Base-by-base conservation (phyloP, 2,329 filamentous ascomycete species). In the Xylaria arbuscula region DNA sequence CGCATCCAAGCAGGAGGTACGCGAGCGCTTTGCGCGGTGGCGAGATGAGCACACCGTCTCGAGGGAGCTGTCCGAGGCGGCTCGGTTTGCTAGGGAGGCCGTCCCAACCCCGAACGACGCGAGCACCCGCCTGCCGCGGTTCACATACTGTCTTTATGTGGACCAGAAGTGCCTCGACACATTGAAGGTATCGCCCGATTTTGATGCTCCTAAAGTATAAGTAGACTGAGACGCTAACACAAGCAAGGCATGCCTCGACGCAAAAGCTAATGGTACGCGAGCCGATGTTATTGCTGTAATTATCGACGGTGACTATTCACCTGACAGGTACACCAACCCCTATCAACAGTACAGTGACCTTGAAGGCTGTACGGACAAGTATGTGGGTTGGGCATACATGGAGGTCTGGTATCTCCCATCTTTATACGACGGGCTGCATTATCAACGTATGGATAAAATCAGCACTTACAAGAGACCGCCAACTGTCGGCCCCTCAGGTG, bases 131-230 rank as follows among this genome's bases (percentile, higher is more conserved):
- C 61, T 56, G 15, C 61, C 61, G 40, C 61, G 61, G 10, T 64
- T 64, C 40, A 57, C 61, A 1, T 64, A 50, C 42, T 64, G 61
- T 57, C 61, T 64, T 40, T 64, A 64, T 40, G 51, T 64, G 17
- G 42, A 64, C 40, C 61, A 64, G 51, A 50, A 56, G 53, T 64
- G 61, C 53, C 61, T 64, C 28, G 61, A 64, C 51, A 64, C 51
- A 1, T 15, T 60, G 38, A 40, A 40, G 38, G 38, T 40, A 40
- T 40, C 15, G 34, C 50, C 34, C 1, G 50, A 54, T 34, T 13
- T 22, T 19, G 34, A 45, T 34, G 42, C 32, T 36, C 28, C 42
- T 19, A 45, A 40, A n/a, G 54, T 19, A 40, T 40, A 11, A 42
- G 11, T 13, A 40, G 40, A 45, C 10, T 17, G 6, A 3, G 34